phyloP scores from a whole-genome alignment of 2,329 filamentous ascomycete species.

The Leptoxyphium fumago region DNA sequence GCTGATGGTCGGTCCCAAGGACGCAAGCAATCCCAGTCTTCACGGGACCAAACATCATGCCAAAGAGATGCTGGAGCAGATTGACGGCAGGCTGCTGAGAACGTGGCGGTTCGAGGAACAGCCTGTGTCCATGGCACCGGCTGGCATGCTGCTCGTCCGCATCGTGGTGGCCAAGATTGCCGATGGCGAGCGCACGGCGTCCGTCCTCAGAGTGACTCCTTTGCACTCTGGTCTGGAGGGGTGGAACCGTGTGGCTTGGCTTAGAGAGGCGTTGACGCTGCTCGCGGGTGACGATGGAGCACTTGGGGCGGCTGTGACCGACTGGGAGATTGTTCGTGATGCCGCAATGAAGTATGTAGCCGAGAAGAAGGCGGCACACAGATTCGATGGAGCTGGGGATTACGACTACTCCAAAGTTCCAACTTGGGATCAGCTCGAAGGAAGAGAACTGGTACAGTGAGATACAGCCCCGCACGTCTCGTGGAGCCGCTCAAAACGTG shows the following conservation, averaged over 20 bases:
- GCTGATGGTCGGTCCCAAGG: constrained; percentile 1
- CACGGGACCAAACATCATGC: not conserved
- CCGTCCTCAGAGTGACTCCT: no score
- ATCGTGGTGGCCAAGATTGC: constrained; percentile 1
- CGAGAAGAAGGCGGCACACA: constrained; percentile 25
- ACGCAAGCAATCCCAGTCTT: not conserved
- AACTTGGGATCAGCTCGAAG: constrained; percentile 22
- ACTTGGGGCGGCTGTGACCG: constrained; percentile 19
- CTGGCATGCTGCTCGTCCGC: constrained; percentile 1
- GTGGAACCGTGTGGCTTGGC: constrained; percentile 33
- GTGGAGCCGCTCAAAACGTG: no score
- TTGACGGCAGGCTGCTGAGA: not conserved
- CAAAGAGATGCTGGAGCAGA: not conserved
- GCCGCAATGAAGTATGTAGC: constrained; percentile 26
- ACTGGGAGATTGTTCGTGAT: constrained; percentile 24
- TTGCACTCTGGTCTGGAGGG: constrained; percentile 12
- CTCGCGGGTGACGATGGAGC: constrained; percentile 17
- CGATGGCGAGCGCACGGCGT: no score
- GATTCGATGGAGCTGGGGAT: constrained; percentile 24
- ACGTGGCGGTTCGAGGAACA: constrained; percentile 1
- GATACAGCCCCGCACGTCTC: no score
- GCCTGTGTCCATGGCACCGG: not conserved
- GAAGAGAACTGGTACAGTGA: no score
- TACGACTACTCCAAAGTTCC: constrained; percentile 19
- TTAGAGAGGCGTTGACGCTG: constrained; percentile 25